phyloP scores from a whole-genome alignment of 2,329 filamentous ascomycete species.

The Sordariomycetes sp. region DNA sequence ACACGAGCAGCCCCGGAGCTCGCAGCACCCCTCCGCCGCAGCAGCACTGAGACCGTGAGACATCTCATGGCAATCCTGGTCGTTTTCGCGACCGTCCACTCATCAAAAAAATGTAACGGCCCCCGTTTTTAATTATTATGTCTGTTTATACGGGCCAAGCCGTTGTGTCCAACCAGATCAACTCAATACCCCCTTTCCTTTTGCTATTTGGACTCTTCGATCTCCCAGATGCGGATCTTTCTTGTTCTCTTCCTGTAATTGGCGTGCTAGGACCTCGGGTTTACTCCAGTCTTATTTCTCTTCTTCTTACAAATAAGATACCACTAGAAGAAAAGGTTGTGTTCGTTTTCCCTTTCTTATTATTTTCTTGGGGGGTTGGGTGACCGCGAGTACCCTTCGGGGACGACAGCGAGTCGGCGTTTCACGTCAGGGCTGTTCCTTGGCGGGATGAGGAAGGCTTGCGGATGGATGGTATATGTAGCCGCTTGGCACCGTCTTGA shows the following conservation, averaged over 20 bases:
- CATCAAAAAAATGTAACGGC: background rate
- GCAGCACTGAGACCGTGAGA: background rate
- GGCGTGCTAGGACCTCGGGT: background rate
- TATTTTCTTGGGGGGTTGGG: background rate
- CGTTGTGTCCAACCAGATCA: background rate
- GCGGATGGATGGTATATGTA: background rate
- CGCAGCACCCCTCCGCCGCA: conserved; percentile 6
- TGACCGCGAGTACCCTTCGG: background rate
- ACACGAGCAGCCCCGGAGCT: conserved; percentile 24
- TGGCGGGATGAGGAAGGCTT: background rate
- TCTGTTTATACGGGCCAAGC: background rate
- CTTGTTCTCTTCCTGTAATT: background rate
- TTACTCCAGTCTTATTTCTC: conserved; percentile 7
- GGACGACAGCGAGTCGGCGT: no score
- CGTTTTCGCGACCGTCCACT: no score
- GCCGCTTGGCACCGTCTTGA: background rate
- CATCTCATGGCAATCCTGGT: background rate
- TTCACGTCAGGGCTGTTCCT: background rate
- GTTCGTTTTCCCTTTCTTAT: background rate
- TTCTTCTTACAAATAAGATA: conserved; percentile 10
- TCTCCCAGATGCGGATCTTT: background rate
- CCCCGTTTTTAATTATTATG: background rate
- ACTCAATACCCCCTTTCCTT: background rate
- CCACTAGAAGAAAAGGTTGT: conserved; percentile 10
- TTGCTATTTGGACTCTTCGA: background rate